Conservation (phyloP, 768 basidiomycete genomes). For the Rhodosporidiobolus odoratus region DNA sequence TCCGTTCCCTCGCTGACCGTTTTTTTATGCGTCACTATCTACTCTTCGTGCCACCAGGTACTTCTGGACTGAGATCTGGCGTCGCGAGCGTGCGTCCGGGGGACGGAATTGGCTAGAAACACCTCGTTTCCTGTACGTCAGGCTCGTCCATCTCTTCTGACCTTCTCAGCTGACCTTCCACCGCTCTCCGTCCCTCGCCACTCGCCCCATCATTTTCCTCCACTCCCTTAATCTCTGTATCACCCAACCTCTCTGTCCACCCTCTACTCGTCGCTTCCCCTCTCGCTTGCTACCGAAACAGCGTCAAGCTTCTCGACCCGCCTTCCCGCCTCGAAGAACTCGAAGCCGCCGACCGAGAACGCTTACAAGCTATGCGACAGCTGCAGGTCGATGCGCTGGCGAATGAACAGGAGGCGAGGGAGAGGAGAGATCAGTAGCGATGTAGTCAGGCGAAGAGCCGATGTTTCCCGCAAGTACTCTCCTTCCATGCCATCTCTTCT, state of each 20-base stretch:
- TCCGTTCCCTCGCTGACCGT: neutral
- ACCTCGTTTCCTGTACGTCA: conserved; percentile 20
- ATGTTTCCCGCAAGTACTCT: neutral
- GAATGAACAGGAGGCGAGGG: neutral
- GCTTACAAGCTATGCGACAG: neutral
- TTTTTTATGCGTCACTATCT: neutral
- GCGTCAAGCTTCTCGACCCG: conserved; percentile 25
- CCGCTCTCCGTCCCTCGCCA: neutral
- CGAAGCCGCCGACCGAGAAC: conserved; percentile 1
- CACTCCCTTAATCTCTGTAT: neutral
- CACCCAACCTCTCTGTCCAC: neutral
- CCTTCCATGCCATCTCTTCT: too few species aligned
- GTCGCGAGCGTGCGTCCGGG: conserved; percentile 35
- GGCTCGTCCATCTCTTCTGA: too few species aligned
- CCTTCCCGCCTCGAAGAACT: conserved; percentile 8
- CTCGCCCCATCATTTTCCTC: neutral
- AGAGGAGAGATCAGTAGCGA: neutral
- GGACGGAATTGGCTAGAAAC: conserved; percentile 40
- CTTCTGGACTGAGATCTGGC: conserved; percentile 41
- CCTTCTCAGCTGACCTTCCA: neutral
- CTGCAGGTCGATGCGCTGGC: neutral
- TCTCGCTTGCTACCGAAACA: neutral
- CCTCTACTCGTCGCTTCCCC: neutral
- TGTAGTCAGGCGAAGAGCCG: neutral
- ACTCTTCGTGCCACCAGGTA: conserved; percentile 15